Evolutionary conservation across 768 basidiomycete species (phyloP).

Genomic region (Punctularia strigosozonata): DNA sequence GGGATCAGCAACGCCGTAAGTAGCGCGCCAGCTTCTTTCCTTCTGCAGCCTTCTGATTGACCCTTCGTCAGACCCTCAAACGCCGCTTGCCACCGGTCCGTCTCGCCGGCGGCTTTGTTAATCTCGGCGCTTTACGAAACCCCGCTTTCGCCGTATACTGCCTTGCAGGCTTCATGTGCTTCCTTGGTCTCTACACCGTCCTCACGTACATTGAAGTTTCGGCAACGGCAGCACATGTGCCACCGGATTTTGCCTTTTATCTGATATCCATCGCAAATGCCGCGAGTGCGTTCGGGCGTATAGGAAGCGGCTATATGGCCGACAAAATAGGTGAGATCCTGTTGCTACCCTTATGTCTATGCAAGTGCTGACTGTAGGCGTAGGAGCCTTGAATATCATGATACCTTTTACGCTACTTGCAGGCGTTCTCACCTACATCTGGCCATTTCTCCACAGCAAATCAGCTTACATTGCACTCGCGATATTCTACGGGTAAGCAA

Average conservation of each 20-base stretch:
- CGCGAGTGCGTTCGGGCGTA: slow-evolving; percentile 49
- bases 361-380: slow-evolving; percentile 26
- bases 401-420: slow-evolving; percentile 46
- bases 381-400: slow-evolving; percentile 61
- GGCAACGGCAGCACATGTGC: slow-evolving; percentile 37
- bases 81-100: slow-evolving; percentile 44
- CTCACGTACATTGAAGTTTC: slow-evolving; percentile 57
- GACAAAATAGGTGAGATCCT: slow-evolving; percentile 36
- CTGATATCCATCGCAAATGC: slow-evolving; percentile 60
- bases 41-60: slow-evolving; percentile 12
- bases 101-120: slow-evolving; percentile 45
- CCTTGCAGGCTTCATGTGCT: slow-evolving; percentile 38
- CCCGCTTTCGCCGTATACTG: slow-evolving; percentile 36
- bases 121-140: slow-evolving; percentile 35
- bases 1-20: slow-evolving; percentile 42
- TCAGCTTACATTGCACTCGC: slow-evolving; percentile 38
- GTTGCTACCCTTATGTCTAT: background rate
- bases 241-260: slow-evolving; percentile 44
- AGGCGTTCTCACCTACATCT: slow-evolving; percentile 49
- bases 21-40: background rate
- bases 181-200: slow-evolving; percentile 68
- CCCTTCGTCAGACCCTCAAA: slow-evolving; percentile 15
- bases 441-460: slow-evolving; percentile 49
- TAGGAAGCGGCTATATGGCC: slow-evolving; percentile 37
- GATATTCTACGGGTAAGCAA: slow-evolving; percentile 52